These are phyloP conservation scores for Xylaria venustula DNA, from an alignment of 495 filamentous ascomycete genomes.

Conservation along the genomic window DNA sequence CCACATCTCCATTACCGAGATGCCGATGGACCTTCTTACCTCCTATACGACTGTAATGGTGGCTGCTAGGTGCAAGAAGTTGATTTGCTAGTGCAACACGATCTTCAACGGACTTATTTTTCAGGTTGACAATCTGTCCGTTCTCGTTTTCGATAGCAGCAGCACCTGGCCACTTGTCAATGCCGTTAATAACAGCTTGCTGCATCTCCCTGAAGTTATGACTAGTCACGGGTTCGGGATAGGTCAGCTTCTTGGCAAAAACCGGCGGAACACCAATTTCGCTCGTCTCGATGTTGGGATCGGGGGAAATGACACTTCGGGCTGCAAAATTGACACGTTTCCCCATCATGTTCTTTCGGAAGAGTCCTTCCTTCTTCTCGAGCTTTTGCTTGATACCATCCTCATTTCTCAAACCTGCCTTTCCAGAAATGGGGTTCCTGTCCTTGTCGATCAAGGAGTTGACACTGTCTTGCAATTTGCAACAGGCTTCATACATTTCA, in stretches of 20 bases:
- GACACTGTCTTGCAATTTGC: conserved; percentile 81
- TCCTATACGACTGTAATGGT: conserved; percentile 67
- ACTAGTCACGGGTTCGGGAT: conserved; percentile 93
- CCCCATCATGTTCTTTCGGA: conserved; percentile 99
- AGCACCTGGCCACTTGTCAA: conserved; percentile 92
- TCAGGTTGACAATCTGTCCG: conserved; percentile 84
- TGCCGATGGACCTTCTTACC: conserved; percentile 98
- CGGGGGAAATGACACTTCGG: conserved; percentile 95
- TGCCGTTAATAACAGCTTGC: conserved; percentile 93
- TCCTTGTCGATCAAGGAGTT: conserved; percentile 88
- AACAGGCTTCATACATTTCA: conserved; percentile 58
- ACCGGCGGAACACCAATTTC: conserved; percentile 98
- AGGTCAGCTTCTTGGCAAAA: conserved; percentile 94
- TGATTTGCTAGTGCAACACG: conserved; percentile 85
- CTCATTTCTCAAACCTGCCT: conserved; percentile 65
- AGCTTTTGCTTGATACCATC: conserved; percentile 96
- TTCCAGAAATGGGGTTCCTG: conserved; percentile 74
- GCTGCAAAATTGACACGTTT: conserved; percentile 99
- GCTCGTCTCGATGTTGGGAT: conserved; percentile 97
- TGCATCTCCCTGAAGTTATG: conserved; percentile 96
- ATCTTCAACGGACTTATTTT: conserved; percentile 81
- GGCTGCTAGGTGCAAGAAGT: conserved; percentile 82
- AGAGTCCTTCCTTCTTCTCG: conserved; percentile 98
- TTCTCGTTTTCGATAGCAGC: conserved; percentile 93
- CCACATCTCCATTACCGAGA: conserved; percentile 92